Percentiles rank a stretch among this genome's conserved stretches.
phyloP scores from a whole-genome alignment of 176 grass and related monocot genomes.

The Oryza australiensis region DNA sequence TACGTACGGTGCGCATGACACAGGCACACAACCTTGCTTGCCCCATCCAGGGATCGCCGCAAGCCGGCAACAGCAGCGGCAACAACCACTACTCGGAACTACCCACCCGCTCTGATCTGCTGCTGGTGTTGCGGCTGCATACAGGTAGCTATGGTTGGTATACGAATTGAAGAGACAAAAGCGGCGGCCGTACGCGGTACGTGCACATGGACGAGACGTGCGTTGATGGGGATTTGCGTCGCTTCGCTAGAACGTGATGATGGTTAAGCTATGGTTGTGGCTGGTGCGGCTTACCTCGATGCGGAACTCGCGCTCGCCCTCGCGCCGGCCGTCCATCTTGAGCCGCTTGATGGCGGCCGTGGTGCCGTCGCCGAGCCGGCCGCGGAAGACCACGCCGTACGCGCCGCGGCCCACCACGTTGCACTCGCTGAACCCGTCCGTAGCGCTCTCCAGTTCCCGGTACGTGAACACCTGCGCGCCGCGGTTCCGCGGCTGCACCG shows the following conservation, averaged over 20 bases:
- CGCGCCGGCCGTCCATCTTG: conserved; percentile 70
- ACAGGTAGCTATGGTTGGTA: background rate
- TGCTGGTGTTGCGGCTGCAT: background rate
- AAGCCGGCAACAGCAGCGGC: background rate
- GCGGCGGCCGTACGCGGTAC: background rate
- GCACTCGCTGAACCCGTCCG: conserved; percentile 75
- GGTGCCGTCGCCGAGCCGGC: conserved; percentile 75
- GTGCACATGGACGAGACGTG: conserved; percentile 4
- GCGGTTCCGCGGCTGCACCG: conserved; percentile 45
- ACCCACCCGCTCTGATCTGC: background rate
- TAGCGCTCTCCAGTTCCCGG: conserved; percentile 85
- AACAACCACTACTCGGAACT: background rate
- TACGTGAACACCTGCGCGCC: conserved; percentile 95
- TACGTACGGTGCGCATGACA: conserved; percentile 23
- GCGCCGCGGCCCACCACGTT: conserved; percentile 76
- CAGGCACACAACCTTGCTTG: background rate
- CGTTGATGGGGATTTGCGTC: conserved; percentile 18
- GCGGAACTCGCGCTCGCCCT: conserved; percentile 94
- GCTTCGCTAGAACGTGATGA: background rate
- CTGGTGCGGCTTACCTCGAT: conserved; percentile 51
- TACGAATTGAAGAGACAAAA: background rate
- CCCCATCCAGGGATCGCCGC: background rate
- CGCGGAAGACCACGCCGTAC: conserved; percentile 65
- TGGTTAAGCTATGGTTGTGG: background rate
- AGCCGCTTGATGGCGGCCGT: conserved; percentile 84